Percentiles rank a stretch among this genome's conserved stretches.
Conservation (phyloP, 2,329 filamentous ascomycete species). For the Pyrenophora tritici-repentis region DNA sequence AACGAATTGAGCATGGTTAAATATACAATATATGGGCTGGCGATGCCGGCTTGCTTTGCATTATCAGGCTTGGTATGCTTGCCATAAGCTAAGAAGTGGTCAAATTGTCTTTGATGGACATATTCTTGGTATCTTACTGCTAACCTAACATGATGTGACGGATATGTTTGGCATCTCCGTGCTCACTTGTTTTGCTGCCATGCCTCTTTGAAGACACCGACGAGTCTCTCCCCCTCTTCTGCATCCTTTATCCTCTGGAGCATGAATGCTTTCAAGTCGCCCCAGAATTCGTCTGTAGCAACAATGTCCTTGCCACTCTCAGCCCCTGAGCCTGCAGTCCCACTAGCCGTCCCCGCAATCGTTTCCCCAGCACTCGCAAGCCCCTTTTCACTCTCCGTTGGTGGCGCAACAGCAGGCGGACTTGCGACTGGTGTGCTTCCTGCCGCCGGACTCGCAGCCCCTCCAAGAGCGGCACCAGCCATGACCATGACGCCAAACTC, state of each 20-base stretch:
- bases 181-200: conserved; percentile 59
- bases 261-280: conserved; percentile 80
- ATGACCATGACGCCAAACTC: conserved; percentile 91
- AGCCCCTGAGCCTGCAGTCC: conserved; percentile 56
- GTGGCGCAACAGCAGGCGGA: conserved; percentile 56
- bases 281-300: conserved; percentile 79
- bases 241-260: conserved; percentile 77
- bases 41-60: conserved; percentile 17
- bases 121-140: conserved; percentile 18
- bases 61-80: conserved; percentile 18
- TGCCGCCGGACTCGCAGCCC: conserved; percentile 42
- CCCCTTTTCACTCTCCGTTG: conserved; percentile 58
- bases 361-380: conserved; percentile 19
- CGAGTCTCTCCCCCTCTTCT: conserved; percentile 66
- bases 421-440: conserved; percentile 53
- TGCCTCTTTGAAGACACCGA: conserved; percentile 69
- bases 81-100: conserved; percentile 24
- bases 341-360: conserved; percentile 20
- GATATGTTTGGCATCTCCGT: background rate
- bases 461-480: conserved; percentile 59
- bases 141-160: conserved; percentile 10
- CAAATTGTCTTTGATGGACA: conserved; percentile 31
- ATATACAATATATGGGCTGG: conserved; percentile 13
- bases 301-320: conserved; percentile 63
- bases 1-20: conserved; percentile 17